Base-by-base conservation (phyloP, 2,329 filamentous ascomycete species). In the Onygenales sp. region DNA sequence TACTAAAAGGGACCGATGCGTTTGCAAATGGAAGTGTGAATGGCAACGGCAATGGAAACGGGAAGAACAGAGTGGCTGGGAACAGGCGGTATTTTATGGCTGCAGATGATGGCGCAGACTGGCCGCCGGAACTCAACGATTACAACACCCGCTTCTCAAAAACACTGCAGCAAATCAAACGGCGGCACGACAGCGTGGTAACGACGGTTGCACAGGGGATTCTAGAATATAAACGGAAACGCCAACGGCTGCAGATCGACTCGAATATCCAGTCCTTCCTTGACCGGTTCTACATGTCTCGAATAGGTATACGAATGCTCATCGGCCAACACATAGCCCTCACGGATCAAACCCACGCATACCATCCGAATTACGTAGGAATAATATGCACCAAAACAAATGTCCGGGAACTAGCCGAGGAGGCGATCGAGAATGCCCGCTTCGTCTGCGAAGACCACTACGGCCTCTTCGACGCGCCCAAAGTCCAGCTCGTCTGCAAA, bases 341-440 rank as follows among this genome's bases (percentile, higher is more conserved):
- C 55, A 95, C 91, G 5, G 92, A 97, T 69, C 91, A 97, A 73
- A 87, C 85, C 64, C 86, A 93, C 63, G 84, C 90, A 61, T 84
- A 85, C 58, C 92, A 97, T 69, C 89, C 90, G 39, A 88, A 89
- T 57, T 97, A 98, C 66, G 93, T 98, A 61, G 93, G 93, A 58
- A 96, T 98, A 61, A 98, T 98, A 66, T 98, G 93, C 77, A 98
- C 93, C 56, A 95, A 94, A 75, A 97, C 93, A 31, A 98, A 96
- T 64, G 92, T 98, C 41, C 84, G 84, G 55, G 93, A 98, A 62
- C 82, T 98, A 48, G 93, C 93, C 3, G 85, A 95, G 66, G 93
- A 98, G 73, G 93, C 93, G 56, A 97, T 98, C 65, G 93, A 97
- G 67, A 98, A 98, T 64, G 93, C 93, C 43, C 84, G 93, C n/a